Conservation (phyloP, 2,329 filamentous ascomycete species). For the Claviceps digitariae region DNA sequence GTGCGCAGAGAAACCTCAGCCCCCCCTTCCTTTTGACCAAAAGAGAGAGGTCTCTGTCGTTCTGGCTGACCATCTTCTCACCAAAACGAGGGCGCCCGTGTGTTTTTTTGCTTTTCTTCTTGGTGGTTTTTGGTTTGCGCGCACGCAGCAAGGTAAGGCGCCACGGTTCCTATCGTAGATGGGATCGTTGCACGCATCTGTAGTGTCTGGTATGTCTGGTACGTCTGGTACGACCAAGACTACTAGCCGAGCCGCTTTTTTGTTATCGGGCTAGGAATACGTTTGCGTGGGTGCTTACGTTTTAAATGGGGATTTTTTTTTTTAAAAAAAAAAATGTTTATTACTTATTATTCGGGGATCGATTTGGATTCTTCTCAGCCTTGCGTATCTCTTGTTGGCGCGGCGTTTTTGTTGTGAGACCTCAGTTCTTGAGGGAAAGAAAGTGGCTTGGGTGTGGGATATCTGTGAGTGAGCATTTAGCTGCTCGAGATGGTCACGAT, state of each 20-base stretch:
- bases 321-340: no score
- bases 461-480: no score
- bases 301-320: no score
- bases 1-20: no score
- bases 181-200: neutral
- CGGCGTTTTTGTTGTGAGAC: no score
- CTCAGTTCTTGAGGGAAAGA: no score
- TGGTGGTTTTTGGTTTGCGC: no score
- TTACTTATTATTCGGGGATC: no score
- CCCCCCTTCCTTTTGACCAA: neutral
- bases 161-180: neutral
- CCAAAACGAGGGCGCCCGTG: neutral
- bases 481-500: neutral
- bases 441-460: no score
- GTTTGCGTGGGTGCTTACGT: no score
- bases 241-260: neutral
- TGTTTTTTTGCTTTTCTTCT: neutral
- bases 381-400: no score
- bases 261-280: neutral
- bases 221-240: neutral
- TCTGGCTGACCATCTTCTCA: neutral
- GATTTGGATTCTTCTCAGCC: no score
- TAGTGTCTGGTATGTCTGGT: neutral
- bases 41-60: neutral
- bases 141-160: neutral